phyloP scores from a whole-genome alignment of 2,329 filamentous ascomycete genomes.

The Rhexocercosporidium sp. region DNA sequence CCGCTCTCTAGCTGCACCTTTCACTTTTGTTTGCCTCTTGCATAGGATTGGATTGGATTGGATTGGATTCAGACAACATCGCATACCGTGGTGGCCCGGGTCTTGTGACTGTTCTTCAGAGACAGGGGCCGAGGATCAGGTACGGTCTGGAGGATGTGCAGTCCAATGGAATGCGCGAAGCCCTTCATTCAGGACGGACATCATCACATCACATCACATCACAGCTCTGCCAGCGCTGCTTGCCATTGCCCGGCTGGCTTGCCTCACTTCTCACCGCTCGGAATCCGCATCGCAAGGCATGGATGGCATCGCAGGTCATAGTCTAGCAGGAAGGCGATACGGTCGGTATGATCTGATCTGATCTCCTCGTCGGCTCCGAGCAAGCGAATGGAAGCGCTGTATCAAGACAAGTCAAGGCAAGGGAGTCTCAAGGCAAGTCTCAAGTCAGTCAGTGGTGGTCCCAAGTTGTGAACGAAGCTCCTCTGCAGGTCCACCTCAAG shows the following conservation, averaged over 20 bases:
- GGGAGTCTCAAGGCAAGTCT: background rate
- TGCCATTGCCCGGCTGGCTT: background rate
- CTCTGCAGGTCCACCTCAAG: no score
- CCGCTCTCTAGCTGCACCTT: constrained; percentile 14
- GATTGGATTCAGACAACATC: constrained; percentile 2
- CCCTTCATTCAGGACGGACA: background rate
- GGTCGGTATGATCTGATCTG: background rate
- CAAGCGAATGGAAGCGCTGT: constrained; percentile 6
- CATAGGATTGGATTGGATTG: background rate
- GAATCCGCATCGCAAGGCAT: constrained; percentile 5
- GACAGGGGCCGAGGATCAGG: constrained; percentile 19
- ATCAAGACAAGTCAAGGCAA: constrained; percentile 1
- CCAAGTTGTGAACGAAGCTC: background rate
- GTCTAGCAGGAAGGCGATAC: background rate
- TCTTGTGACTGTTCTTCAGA: constrained; percentile 22
- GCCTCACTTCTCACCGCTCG: constrained; percentile 3
- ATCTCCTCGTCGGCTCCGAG: background rate
- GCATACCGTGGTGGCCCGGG: constrained; percentile 13
- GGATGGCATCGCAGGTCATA: background rate
- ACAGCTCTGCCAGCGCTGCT: background rate
- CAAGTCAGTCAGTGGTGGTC: background rate
- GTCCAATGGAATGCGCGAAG: constrained; percentile 6
- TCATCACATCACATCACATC: constrained; percentile 1
- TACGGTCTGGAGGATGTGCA: constrained; percentile 10
- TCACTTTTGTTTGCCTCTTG: constrained; percentile 3